A percentile compares a stretch with the other conserved stretches of the same genome.
These are phyloP conservation scores for Leccinum subtestaceum DNA, from an alignment of 768 basidiomycete species.

Conservation along the genomic window DNA sequence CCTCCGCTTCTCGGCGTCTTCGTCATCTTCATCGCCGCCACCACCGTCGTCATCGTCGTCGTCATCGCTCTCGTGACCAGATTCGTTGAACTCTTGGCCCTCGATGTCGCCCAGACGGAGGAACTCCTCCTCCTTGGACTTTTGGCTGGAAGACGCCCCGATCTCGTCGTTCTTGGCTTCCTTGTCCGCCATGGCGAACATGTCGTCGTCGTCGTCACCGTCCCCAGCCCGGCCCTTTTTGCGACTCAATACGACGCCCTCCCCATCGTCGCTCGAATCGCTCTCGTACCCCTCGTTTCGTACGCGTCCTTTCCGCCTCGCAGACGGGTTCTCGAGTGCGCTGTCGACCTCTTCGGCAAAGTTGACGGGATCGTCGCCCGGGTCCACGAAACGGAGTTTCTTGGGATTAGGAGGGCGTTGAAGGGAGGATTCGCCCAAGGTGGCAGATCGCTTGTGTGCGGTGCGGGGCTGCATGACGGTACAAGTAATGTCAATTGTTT, in stretches of 20 bases:
- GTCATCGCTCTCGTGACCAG: slow-evolving; percentile 34
- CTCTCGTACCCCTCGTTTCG: slow-evolving; percentile 90
- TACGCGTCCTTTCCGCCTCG: slow-evolving; percentile 66
- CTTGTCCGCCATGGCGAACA: slow-evolving; percentile 71
- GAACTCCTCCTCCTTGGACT: slow-evolving; percentile 68
- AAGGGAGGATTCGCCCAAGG: slow-evolving; percentile 33
- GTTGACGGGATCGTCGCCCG: slow-evolving; percentile 66
- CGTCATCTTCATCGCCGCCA: slow-evolving; percentile 45
- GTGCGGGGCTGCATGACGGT: slow-evolving; percentile 37
- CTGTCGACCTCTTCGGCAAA: slow-evolving; percentile 80
- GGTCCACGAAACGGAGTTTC: slow-evolving; percentile 79
- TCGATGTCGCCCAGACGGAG: slow-evolving; percentile 93
- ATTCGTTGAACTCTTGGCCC: slow-evolving; percentile 80
- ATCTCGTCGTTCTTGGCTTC: slow-evolving; percentile 48
- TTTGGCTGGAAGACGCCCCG: slow-evolving; percentile 48
- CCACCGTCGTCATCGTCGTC: slow-evolving; percentile 28
- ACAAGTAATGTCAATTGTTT: slow-evolving; percentile 13
- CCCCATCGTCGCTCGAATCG: slow-evolving; percentile 92
- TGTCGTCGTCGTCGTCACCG: slow-evolving; percentile 68
- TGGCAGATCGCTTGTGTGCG: slow-evolving; percentile 44
- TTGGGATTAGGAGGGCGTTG: slow-evolving; percentile 40
- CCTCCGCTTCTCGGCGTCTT: slow-evolving; percentile 73
- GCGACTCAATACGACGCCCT: slow-evolving; percentile 87
- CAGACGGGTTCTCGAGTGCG: slow-evolving; percentile 64
- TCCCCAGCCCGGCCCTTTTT: slow-evolving; percentile 49